These are phyloP conservation scores for Aspergillus sclerotiicarbonarius DNA, from an alignment of 495 filamentous ascomycete genomes.

Conservation along the genomic window DNA sequence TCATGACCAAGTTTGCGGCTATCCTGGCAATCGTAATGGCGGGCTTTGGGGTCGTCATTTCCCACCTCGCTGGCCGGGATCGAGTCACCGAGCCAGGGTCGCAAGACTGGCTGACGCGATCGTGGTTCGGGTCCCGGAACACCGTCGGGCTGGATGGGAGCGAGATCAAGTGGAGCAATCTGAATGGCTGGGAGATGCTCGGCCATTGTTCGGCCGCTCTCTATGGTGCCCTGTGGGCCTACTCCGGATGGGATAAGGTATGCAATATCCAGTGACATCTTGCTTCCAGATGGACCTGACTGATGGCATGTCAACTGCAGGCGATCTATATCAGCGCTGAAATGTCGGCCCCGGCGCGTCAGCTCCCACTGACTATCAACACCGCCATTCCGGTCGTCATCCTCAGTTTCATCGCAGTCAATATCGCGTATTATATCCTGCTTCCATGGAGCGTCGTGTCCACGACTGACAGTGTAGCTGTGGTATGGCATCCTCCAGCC, in stretches of 20 bases:
- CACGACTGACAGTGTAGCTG: slow-evolving; percentile 22
- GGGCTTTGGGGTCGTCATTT: slow-evolving; percentile 11
- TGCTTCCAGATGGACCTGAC: too few species aligned
- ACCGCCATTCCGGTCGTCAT: slow-evolving; percentile 20
- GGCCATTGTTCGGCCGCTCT: slow-evolving; percentile 22
- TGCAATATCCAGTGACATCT: too few species aligned
- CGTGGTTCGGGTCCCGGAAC: slow-evolving; percentile 18
- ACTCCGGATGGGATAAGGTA: slow-evolving; percentile 25
- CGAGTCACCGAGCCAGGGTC: background rate
- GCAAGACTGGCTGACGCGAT: slow-evolving; percentile 15
- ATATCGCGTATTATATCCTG: slow-evolving; percentile 21
- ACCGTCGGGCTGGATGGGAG: slow-evolving; percentile 17
- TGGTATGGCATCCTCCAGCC: slow-evolving; percentile 5
- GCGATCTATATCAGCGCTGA: slow-evolving; percentile 22
- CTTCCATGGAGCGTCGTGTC: slow-evolving; percentile 21
- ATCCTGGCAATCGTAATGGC: slow-evolving; percentile 14
- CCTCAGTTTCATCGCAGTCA: slow-evolving; percentile 18
- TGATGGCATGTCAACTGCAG: too few species aligned
- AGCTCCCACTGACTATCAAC: slow-evolving; percentile 23
- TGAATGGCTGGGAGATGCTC: slow-evolving; percentile 19
- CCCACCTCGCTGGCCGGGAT: background rate
- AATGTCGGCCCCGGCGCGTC: slow-evolving; percentile 18
- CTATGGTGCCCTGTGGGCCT: slow-evolving; percentile 24
- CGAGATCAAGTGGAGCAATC: slow-evolving; percentile 14
- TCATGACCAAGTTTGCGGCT: slow-evolving; percentile 18